Conservation (phyloP, 225 moss, liverwort and hornwort species). For the Rhytidiadelphus loreus region DNA sequence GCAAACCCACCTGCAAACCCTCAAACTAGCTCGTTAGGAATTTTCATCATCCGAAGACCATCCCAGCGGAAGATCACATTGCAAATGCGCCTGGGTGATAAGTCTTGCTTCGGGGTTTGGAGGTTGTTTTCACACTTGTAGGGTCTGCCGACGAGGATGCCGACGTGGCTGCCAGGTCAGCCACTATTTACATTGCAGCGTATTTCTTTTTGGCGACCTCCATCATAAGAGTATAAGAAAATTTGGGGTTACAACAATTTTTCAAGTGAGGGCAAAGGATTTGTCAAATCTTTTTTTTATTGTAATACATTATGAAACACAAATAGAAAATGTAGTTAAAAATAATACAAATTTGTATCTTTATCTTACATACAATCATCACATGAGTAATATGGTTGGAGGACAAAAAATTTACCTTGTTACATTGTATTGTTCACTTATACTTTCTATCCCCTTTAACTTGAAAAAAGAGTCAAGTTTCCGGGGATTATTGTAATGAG, state of each 20-base stretch:
- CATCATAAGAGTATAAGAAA: not conserved
- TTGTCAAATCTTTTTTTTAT: not conserved
- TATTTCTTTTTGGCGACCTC: not conserved
- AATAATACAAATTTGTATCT: not conserved
- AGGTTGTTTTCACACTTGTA: not conserved
- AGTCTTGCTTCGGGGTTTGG: not conserved
- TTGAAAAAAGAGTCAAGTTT: not conserved
- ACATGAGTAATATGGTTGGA: not conserved
- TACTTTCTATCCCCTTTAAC: not conserved
- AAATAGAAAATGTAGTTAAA: no score
- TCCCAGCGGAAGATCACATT: not conserved
- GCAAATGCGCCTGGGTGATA: not conserved
- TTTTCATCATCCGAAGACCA: not conserved
- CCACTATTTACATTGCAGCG: not conserved
- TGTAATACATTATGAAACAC: not conserved
- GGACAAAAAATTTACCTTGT: not conserved
- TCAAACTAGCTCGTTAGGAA: not conserved
- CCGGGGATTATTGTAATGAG: not conserved
- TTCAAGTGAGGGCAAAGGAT: not conserved
- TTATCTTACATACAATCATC: not conserved
- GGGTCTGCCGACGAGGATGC: not conserved
- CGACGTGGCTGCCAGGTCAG: not conserved
- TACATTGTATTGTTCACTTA: not conserved
- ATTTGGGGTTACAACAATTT: not conserved
- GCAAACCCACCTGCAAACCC: not conserved